Conservation (phyloP, 345 rosid genomes). For the Limnanthes douglasii region DNA sequence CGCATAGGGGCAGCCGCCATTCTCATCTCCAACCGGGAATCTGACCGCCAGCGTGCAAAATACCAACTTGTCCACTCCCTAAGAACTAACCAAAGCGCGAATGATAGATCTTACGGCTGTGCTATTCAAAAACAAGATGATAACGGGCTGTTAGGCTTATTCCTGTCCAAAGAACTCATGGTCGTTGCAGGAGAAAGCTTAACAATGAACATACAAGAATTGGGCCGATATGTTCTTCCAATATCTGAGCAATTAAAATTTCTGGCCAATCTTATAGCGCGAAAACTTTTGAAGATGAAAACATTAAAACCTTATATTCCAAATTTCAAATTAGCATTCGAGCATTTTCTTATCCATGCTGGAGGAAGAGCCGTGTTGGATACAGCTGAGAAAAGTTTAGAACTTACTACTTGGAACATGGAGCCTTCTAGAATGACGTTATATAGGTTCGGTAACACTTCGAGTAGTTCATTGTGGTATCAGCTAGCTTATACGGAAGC, state of each 20-base stretch:
- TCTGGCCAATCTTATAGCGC: constrained; percentile 20
- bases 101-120: constrained; percentile 35
- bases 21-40: constrained; percentile 35
- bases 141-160: constrained; percentile 22
- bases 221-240: constrained; percentile 58
- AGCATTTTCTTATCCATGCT: constrained; percentile 63
- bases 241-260: constrained; percentile 42
- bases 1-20: constrained; percentile 41
- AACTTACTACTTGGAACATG: constrained; percentile 34
- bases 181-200: constrained; percentile 46
- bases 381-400: constrained; percentile 44
- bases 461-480: constrained; percentile 60
- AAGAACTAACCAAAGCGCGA: constrained; percentile 45
- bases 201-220: constrained; percentile 38
- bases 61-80: constrained; percentile 42
- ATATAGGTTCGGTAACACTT: constrained; percentile 61
- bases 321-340: constrained; percentile 54
- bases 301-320: constrained; percentile 36
- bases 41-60: constrained; percentile 25
- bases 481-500: constrained; percentile 55
- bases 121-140: constrained; percentile 46
- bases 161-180: constrained; percentile 52
- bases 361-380: constrained; percentile 58
- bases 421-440: constrained; percentile 76
- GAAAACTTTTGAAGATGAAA: constrained; percentile 25